Evolutionary conservation across 371 early-diverging fungal species (phyloP), one percentile per base, ranked within the genome.

Genomic region (Saksenaea vasiformis): DNA sequence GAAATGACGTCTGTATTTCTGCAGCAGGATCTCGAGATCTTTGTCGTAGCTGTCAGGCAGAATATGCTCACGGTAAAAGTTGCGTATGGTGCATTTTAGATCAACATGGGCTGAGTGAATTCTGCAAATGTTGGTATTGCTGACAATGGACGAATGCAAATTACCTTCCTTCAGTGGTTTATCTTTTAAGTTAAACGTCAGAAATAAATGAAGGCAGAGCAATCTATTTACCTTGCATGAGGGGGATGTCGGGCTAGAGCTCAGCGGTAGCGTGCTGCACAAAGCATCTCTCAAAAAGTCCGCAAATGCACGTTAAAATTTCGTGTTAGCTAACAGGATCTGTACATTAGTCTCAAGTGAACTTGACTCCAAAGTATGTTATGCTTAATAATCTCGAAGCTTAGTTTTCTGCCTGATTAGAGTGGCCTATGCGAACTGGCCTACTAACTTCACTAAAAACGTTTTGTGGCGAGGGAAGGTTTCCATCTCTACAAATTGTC

Each of bases 1-100:
- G 22, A 68, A 55, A 44, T 68, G 60, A 17, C 19, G 5, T 24
- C 67, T 67, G 34, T 73, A 73, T 35, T 68, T 58, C 4, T 26
- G 11, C 37, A 73, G 22, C 15, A 70, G 34, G 1, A 47, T 27
- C 13, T 64, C 47, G 38, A 73, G 35, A 17, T 61, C 61, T 7
- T 62, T 47, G 27, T 70, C 61, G 36, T 37, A 17, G 22, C 14
- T 57, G 17, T 37, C 58, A 27, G 38, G 22, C 24, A 47, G 22
- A 5, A 47, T 19, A 47, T 47, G 47, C 5, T 22, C 24, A 47
- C 22, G 10, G 22, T 47, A 47, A 47, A 47, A 47, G 2, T 47
- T 10, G 22, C 19, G 47, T 47, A 47, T 22, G 22, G 19, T 47
- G 19, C 47, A 47, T 47, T 47, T 22, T 4, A 47, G 24, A 47